Base-by-base conservation (phyloP, 2,329 filamentous ascomycete species). In the Penicillium sp. region DNA sequence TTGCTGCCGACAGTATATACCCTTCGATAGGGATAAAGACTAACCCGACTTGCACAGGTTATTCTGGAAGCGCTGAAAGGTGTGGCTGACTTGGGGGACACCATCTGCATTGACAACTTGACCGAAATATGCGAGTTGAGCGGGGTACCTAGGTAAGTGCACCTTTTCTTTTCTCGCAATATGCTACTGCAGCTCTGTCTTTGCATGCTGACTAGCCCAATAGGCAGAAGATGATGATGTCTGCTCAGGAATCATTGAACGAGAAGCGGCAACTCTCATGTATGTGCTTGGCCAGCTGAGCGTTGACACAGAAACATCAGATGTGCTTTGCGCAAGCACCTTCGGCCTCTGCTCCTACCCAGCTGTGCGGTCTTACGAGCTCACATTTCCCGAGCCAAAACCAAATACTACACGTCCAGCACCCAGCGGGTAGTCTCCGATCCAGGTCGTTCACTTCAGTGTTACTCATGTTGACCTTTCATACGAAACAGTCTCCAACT, bases 381-480 rank as follows among this genome's bases (percentile, higher is more conserved):
- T 82, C 16, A 65, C 69, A 3, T 76, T 81, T 48, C 76, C 79
- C 11, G 64, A 64, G 18, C 62, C 71, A 6, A 77, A 77, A 60
- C 71, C 74, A 16, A 60, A 68, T 33, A 63, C 65, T 16, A 61
- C 62, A 6, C 72, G 77, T 16, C 72, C 72, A 2, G 72, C 76
- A 12, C 67, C 78, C 1, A 80, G 77, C 56, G 74, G 77, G n/a
- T 65, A 75, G 63, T 64, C 69, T 9, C 79, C 80, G 7, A 63
- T 83, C 58, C 77, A 79, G 62, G 71, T 84, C 6, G 79, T 83
- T 20, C 82, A 85, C 63, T 80, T 81, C 63, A 82, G 80, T 7
- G 82, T 84, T 61, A 80, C 83, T 45, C 82, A 84, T 57, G 69
- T 84, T 51, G 82, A 84, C 60, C 77, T 76, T 16, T 71, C 77